These are phyloP conservation scores for Thymus mandschuricus DNA, from an alignment of 257 asterid genomes.

Conservation along the genomic window DNA sequence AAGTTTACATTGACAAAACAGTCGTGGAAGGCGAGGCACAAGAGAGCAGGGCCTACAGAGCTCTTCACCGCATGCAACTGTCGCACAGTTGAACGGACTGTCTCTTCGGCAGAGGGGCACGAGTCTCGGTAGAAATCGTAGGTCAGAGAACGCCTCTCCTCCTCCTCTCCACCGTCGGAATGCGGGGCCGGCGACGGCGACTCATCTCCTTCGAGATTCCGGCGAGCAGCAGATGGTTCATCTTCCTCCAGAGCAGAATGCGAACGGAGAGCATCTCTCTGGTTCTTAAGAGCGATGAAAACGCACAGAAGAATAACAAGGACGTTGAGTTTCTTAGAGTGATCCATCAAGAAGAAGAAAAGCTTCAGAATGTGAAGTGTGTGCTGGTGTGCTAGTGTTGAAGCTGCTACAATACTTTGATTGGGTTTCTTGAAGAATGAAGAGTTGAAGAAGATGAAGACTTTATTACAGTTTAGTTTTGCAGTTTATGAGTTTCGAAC, in stretches of 20 bases:
- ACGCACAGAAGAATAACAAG: conserved; percentile 55
- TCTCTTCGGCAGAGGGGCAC: conserved; percentile 62
- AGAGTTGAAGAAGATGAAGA: too few relatives aligned
- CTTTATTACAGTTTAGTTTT: too few relatives aligned
- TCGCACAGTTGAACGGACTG: conserved; percentile 46
- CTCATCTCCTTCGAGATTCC: conserved; percentile 25
- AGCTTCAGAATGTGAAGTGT: not conserved
- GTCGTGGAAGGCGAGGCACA: conserved; percentile 69
- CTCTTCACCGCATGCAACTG: conserved; percentile 37
- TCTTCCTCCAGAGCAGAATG: too few relatives aligned
- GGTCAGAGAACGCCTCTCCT: conserved; percentile 27
- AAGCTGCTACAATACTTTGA: too few relatives aligned
- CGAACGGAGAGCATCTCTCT: not conserved
- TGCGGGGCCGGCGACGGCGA: not conserved
- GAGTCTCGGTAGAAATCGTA: conserved; percentile 62
- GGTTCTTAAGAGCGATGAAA: conserved; percentile 53
- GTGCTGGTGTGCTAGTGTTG: not conserved
- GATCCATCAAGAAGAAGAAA: conserved; percentile 41
- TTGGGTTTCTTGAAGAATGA: too few relatives aligned
- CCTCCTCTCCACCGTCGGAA: not conserved
- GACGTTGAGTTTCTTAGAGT: conserved; percentile 46
- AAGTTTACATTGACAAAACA: conserved; percentile 42
- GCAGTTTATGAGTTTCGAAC: too few relatives aligned
- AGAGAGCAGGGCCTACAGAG: conserved; percentile 55
- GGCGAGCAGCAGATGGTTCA: too few relatives aligned